Conservation (phyloP, 306 rosid species). For the Fragaria nilgerrensis region DNA sequence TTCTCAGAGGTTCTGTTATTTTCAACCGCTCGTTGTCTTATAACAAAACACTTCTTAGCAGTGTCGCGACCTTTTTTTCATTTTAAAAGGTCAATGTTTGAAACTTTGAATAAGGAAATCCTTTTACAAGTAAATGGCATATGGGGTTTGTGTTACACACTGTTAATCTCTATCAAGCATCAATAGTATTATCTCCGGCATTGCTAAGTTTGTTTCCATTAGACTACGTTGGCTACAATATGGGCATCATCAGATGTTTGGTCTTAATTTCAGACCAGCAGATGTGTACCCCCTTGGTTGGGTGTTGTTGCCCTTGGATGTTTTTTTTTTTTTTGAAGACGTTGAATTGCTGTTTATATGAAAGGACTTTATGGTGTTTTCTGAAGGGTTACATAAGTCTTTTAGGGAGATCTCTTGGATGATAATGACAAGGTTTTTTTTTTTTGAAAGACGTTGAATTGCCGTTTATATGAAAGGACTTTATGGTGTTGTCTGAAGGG, state of each 20-base stretch:
- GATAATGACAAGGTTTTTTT: background rate
- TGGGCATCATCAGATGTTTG: constrained; percentile 1
- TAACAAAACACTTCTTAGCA: background rate
- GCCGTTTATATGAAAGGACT: background rate
- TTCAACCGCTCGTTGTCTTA: constrained; percentile 7
- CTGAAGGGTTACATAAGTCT: background rate
- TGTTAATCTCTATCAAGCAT: constrained; percentile 1
- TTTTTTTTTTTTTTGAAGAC: background rate
- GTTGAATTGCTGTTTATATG: background rate
- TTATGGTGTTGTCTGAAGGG: background rate
- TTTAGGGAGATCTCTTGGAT: background rate
- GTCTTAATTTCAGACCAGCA: background rate
- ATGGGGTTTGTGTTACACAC: background rate
- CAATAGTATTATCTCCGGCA: background rate
- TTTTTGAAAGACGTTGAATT: background rate
- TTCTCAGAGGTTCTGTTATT: constrained; percentile 12
- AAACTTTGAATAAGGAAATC: background rate
- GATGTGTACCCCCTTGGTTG: constrained; percentile 9
- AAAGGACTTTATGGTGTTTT: background rate
- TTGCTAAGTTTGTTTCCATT: background rate
- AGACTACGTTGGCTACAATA: background rate
- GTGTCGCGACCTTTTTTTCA: background rate
- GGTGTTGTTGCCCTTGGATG: background rate
- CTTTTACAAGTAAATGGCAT: background rate
- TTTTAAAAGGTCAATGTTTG: constrained; percentile 1